Evolutionary conservation across 768 basidiomycete species (phyloP), one percentile per base, ranked within the genome.

Genomic region (Collybiopsis luxurians): DNA sequence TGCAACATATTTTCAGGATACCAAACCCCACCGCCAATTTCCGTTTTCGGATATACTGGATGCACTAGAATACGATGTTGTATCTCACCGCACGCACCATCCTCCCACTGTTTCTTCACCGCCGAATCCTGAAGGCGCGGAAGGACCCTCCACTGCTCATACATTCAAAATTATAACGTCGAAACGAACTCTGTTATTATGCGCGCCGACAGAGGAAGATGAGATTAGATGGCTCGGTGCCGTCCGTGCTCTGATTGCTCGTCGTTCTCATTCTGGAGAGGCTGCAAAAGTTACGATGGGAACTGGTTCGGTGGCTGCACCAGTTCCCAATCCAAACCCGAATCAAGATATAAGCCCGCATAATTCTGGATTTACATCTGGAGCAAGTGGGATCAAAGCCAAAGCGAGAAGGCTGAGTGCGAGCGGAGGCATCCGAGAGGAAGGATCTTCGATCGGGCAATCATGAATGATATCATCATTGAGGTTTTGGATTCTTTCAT

Each of bases 161-260:
- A 92, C 91, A 51, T 98, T 99, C 85, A 95, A 97, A 74, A 89
- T 98, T 55, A 88, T 98, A 62, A 97, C 95, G 36, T 95, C 96
- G 53, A 95, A 96, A 71, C 84, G 93, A 59, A 89, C 91, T 17
- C 75, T 94, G 57, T 71, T 96, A 53, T 77, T 98, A 24, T 97
- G 95, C 64, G 97, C 97, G 6, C 96, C 97, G 15, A 88, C 82
- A 57, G 97, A 99, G 70, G 97, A 98, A 64, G 96, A 98, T 64
- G 97, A 98, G 74, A 95, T 98, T 70, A 92, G 90, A 71, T 99
- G 97, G 97, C 77, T 99, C 46, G 94, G 95, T 50, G 94, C 96
- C 10, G 84, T 98, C 38, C 87, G 94, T 50, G 94, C 94, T 59
- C 79, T 99, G 67, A 89, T 98, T 60, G 89, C 89, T 19, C 78